Percentiles rank a stretch among this genome's conserved stretches.
These are phyloP conservation scores for Cytauxzoon felis DNA, from an alignment of 169 alveolate genomes.

Conservation along the genomic window DNA sequence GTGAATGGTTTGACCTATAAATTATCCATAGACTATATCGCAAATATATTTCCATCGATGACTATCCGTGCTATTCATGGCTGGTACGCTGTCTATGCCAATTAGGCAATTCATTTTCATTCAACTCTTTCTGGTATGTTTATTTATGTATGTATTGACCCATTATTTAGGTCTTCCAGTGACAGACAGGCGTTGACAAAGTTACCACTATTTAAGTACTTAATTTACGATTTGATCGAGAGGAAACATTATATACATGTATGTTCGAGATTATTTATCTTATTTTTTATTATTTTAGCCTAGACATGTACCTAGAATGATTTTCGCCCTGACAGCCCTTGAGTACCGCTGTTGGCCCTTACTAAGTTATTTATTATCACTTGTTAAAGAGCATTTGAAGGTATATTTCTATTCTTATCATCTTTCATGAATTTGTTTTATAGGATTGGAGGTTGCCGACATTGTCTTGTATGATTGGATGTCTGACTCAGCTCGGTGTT, in stretches of 20 bases:
- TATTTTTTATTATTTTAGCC: slow-evolving; percentile 49
- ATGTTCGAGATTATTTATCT: slow-evolving; percentile 8
- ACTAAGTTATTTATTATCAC: slow-evolving; percentile 65
- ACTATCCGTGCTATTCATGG: slow-evolving; percentile 80
- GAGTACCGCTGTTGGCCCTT: slow-evolving; percentile 81
- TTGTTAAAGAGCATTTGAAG: slow-evolving; percentile 63
- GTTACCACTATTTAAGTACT: slow-evolving; percentile 72
- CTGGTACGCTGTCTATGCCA: slow-evolving; percentile 82
- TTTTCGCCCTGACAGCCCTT: slow-evolving; percentile 78
- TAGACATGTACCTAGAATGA: slow-evolving; percentile 74
- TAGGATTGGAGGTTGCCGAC: slow-evolving; percentile 74
- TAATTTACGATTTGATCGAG: slow-evolving; percentile 77
- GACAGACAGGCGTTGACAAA: slow-evolving; percentile 75
- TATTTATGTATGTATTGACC: neutral
- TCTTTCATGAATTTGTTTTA: neutral
- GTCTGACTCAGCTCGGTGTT: slow-evolving; percentile 69
- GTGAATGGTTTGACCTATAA: neutral
- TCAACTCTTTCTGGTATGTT: slow-evolving; percentile 80
- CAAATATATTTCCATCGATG: slow-evolving; percentile 73
- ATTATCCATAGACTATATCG: slow-evolving; percentile 68
- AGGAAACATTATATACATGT: slow-evolving; percentile 54
- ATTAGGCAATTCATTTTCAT: slow-evolving; percentile 79
- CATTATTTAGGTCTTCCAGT: slow-evolving; percentile 58
- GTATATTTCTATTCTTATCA: slow-evolving; percentile 10
- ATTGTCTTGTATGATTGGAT: slow-evolving; percentile 57